Base-by-base conservation (phyloP, 2,329 filamentous ascomycete genomes). In the Macrophomina pseudophaseolina region DNA sequence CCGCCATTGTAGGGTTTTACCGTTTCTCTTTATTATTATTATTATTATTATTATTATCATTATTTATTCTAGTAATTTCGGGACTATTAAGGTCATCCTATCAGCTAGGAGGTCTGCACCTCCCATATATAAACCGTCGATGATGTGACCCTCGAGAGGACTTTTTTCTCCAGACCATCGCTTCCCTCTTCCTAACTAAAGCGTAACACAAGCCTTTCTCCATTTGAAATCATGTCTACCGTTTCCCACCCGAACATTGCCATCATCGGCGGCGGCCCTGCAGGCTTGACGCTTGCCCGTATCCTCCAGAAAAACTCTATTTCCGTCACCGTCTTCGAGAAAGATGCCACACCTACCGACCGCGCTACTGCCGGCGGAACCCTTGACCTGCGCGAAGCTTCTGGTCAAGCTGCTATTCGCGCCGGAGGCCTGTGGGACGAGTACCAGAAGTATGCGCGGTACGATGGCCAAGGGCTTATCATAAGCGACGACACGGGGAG, bases 341-440 rank as follows among this genome's bases (percentile, higher is more conserved):
- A 74, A 7, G 71, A 74, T 28, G 68, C 65, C n/a, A 78, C 79
- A 3, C 78, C 80, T 16, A 70, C 81, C 67, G 42, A 35, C 18
- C 80, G 80, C 65, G 78, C 83, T 48, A 79, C 75, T 4, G 83
- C 86, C 71, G 85, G 85, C 40, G 85, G 86, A 8, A 83, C 78
- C 4, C 80, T 88, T 2, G 86, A 88, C 70, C 74, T 88, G 8
- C 85, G 88, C 69, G 81, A 80, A 0, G 69, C 76, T 3, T 83
- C 82, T 1, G 86, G 86, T 0, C 80, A 87, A 38, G 75, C 78
- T 3, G 85, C 85, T 0, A 72, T 88, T 54, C 80, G 80, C 63
- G 81, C 84, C 66, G 84, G 84, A 4, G 80, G 80, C 0, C 74
- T 88, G 5, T 84, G 79, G 73, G 80, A 83, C 0, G 77, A 82